phyloP scores from a whole-genome alignment of 768 basidiomycete species.

The Termitomyces sp. region DNA sequence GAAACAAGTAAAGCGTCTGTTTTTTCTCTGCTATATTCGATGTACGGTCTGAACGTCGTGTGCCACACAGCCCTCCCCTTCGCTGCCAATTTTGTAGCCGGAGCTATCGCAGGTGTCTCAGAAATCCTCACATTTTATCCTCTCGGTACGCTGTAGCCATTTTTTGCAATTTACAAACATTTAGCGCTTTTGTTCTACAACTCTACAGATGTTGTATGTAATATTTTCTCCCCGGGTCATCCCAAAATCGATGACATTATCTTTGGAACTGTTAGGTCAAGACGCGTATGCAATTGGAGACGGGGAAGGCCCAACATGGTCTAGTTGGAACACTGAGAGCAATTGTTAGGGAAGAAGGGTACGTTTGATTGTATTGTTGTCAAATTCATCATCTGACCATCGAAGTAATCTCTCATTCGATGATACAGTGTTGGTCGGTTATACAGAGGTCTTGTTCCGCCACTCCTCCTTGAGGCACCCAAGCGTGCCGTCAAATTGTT shows the following conservation, averaged over 20 bases:
- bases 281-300: constrained; percentile 97
- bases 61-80: constrained; percentile 66
- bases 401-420: background rate
- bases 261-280: constrained; percentile 60
- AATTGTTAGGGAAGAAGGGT: constrained; percentile 93
- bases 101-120: constrained; percentile 91
- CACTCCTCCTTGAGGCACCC: constrained; percentile 91
- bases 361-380: constrained; percentile 15
- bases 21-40: background rate
- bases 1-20: constrained; percentile 23
- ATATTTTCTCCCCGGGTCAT: constrained; percentile 4
- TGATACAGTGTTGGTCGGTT: constrained; percentile 62
- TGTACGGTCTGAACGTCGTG: constrained; percentile 2
- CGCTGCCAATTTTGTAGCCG: constrained; percentile 86
- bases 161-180: background rate
- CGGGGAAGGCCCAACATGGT: constrained; percentile 68
- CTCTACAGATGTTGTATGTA: constrained; percentile 75
- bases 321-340: constrained; percentile 78
- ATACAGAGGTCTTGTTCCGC: constrained; percentile 96
- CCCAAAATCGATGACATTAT: constrained; percentile 3
- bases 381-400: constrained; percentile 12
- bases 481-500: constrained; percentile 97
- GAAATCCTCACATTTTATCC: constrained; percentile 86
- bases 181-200: constrained; percentile 6
- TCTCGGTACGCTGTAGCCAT: constrained; percentile 54